Evolutionary conservation across 2,329 filamentous ascomycete species (phyloP), one percentile per base, ranked within the genome.

Genomic region (Colletotrichum costaricense): DNA sequence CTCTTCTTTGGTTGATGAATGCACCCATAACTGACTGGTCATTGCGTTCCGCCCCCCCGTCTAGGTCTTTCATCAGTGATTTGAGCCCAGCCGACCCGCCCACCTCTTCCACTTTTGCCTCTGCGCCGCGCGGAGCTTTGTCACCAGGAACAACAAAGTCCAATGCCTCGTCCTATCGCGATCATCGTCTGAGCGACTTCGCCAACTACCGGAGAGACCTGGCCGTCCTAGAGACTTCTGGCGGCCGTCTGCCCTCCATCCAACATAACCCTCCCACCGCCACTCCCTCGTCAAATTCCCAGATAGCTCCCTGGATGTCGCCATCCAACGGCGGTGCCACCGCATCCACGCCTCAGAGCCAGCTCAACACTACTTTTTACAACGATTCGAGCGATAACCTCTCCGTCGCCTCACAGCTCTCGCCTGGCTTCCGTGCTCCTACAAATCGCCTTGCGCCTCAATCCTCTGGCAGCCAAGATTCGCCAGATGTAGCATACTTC

Each of bases 381-480:
- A 91, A 95, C 81, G 92, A 95, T 79, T 94, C 93, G 42, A 93
- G 88, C 84, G 93, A 95, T 78, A 92, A 91, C 79, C 79, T 93
- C 67, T 90, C 89, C 14, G 79, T 86, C 28, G 81, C 83, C 38
- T 91, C 90, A 35, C 94, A 94, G 77, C 84, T 94, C 66, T 95
- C 94, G 38, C 92, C 94, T 1, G 89, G 90, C 67, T 92, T 93
- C 78, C 88, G 90, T 2, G 86, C 87, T 2, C 35, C 74, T 35
- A 63, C 57, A 30, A 64, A 70, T 42, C 74, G 72, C 22, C 49
- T 79, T 35, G 78, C 70, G 77, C 80, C 59, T 74, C 80, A 67
- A 88, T 86, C 74, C 86, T 87, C 63, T 19, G 84, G 83, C 64
- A 84, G 82, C 74, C 90, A 88, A 77, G 93, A 94, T 64, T 90